These are phyloP conservation scores for Sanghuangporus weigelae DNA, from an alignment of 1,284 basidiomycete genomes.

Conservation along the genomic window DNA sequence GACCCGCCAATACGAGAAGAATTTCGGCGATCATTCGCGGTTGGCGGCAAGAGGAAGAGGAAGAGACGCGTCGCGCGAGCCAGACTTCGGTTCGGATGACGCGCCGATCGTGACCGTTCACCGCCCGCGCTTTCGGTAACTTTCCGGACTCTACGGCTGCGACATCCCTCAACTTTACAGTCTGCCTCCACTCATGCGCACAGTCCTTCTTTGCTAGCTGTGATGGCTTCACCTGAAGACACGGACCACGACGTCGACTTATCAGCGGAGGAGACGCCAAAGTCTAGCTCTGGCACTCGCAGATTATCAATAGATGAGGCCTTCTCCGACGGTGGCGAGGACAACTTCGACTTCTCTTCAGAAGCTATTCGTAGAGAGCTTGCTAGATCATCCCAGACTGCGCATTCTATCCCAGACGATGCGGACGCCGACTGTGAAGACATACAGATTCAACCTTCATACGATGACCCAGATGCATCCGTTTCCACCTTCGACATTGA, in stretches of 20 bases:
- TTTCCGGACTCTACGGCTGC: neutral
- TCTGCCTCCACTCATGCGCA: neutral
- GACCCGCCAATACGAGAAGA: constrained; percentile 77
- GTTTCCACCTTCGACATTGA: constrained; percentile 54
- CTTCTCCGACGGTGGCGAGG: constrained; percentile 54
- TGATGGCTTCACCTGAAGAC: neutral
- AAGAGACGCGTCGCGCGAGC: neutral
- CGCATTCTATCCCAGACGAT: constrained; percentile 19
- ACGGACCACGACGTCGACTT: neutral
- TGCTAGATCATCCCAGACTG: constrained; percentile 35
- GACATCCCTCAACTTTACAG: neutral
- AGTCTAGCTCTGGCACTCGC: neutral
- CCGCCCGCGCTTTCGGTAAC: neutral
- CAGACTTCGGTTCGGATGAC: neutral
- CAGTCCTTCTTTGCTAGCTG: neutral
- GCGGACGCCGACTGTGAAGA: constrained; percentile 26
- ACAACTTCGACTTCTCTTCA: constrained; percentile 49
- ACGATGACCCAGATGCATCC: constrained; percentile 40
- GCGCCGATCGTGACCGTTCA: neutral
- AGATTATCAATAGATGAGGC: constrained; percentile 59
- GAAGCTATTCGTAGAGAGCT: constrained; percentile 56
- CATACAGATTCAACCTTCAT: constrained; percentile 17
- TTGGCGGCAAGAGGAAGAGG: neutral
- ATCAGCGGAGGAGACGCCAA: neutral
- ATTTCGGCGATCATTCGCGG: constrained; percentile 75